Percentiles rank a stretch among this genome's conserved stretches.
phyloP scores from a whole-genome alignment of 2,329 filamentous ascomycete species.

The Aspergillus sp. region DNA sequence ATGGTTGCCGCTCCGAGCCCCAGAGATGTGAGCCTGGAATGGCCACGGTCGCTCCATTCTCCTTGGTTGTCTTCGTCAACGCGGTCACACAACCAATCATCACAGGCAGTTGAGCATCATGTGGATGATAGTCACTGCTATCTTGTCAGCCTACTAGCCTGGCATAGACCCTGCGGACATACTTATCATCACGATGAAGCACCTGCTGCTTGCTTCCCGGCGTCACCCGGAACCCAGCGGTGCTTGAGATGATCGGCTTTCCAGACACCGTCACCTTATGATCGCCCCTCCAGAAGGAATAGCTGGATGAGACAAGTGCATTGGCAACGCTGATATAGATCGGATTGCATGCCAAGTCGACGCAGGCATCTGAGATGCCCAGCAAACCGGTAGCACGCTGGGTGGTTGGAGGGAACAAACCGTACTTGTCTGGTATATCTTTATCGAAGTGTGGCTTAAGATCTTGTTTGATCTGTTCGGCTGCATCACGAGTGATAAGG shows the following conservation, averaged over 20 bases:
- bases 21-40: constrained; percentile 47
- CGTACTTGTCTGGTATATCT: constrained; percentile 39
- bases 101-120: constrained; percentile 39
- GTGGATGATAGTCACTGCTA: constrained; percentile 27
- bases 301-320: constrained; percentile 38
- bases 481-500: constrained; percentile 35
- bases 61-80: constrained; percentile 42
- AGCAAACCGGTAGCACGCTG: constrained; percentile 45
- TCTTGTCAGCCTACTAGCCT: background rate
- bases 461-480: constrained; percentile 39
- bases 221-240: constrained; percentile 35
- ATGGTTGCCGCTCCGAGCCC: constrained; percentile 40
- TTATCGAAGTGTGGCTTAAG: constrained; percentile 42
- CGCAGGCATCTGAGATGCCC: constrained; percentile 40
- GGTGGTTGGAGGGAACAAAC: constrained; percentile 45
- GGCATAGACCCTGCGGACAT: background rate
- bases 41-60: constrained; percentile 47
- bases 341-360: constrained; percentile 41
- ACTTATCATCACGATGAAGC: constrained; percentile 43
- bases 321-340: constrained; percentile 40
- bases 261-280: constrained; percentile 32
- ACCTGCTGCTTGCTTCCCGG: constrained; percentile 45
- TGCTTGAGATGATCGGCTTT: constrained; percentile 42
- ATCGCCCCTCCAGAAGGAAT: constrained; percentile 41
- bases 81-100: constrained; percentile 45